These are phyloP conservation scores for Pseudozyma sp. DNA, from an alignment of 1,284 basidiomycete species.

Conservation along the genomic window DNA sequence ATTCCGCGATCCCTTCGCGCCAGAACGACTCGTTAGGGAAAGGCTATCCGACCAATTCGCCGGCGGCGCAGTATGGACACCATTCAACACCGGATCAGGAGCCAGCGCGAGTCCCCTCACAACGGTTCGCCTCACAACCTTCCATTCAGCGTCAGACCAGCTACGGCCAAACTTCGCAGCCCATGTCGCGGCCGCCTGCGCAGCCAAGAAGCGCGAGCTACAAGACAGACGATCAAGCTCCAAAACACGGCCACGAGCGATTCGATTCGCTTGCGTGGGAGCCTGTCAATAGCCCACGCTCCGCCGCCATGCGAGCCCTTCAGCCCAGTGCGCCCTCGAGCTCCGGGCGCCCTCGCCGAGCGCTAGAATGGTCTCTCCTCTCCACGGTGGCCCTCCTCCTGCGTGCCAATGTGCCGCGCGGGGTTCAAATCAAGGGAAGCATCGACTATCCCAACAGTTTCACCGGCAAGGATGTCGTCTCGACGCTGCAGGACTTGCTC, in stretches of 20 bases:
- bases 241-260: conserved; percentile 25
- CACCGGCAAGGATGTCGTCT: conserved; percentile 64
- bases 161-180: neutral
- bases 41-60: conserved; percentile 6
- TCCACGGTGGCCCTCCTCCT: conserved; percentile 89
- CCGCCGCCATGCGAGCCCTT: neutral
- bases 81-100: conserved; percentile 1
- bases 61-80: conserved; percentile 8
- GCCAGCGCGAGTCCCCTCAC: conserved; percentile 8
- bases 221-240: conserved; percentile 7
- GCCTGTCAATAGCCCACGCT: conserved; percentile 26
- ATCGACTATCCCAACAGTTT: conserved; percentile 65
- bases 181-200: neutral
- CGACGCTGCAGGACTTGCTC: conserved; percentile 55
- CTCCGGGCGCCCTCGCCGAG: neutral
- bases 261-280: conserved; percentile 46
- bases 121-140: conserved; percentile 8
- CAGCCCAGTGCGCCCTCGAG: conserved; percentile 2
- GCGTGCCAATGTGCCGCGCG: conserved; percentile 84
- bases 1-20: neutral
- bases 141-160: conserved; percentile 18
- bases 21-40: conserved; percentile 10
- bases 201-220: conserved; percentile 8
- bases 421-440: conserved; percentile 77
- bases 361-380: conserved; percentile 80